Base-by-base conservation (phyloP, 257 asterid genomes). In the Datura wrightii region DNA sequence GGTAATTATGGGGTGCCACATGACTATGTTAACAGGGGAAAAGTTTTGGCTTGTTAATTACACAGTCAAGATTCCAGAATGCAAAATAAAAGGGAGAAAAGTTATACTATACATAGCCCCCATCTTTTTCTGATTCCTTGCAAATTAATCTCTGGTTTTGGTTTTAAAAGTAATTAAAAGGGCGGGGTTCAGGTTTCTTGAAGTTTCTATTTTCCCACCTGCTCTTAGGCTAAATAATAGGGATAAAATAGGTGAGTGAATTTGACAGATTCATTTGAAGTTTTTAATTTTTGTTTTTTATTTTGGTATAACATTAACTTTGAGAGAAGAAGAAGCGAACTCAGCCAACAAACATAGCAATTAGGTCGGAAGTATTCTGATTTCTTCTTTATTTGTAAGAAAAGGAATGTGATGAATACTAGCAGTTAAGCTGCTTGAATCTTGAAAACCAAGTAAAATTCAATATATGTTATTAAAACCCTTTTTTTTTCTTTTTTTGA, bases 391-490 rank as follows among this genome's bases (percentile, higher is more conserved):
- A 80, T 54, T 88, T 83, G 70, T 79, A 85, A 84, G 84, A 71
- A 59, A 85, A 74, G 78, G 69, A 85, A 52, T 83, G 67, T 60
- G 39, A 81, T 56, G 76, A 81, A 60, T 44, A 81, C 42, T 81
- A 60, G 83, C 83, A 13, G 83, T 79, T 79, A 39, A 87, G 79
- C 24, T 41, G 15, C 52, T 85, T 74, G 52, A 88, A 86, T 88
- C 87, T 84, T 88, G 56, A 86, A 76, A 84, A 84, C 41, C 67
- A 87, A 85, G 88, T 36, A 79, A 85, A 42, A 84, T 46, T 54
- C 82, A 19, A 60, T 41, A 55, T 37, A 11, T 39, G 8, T 46
- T 56, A 44, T 39, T 13, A 31, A 63, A 9, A 62, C 5, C 37
- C 31, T 11, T 42, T n/a, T 39, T 39, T 19, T 24, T 52, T 36